These are phyloP conservation scores for Suillus alpinus DNA, from an alignment of 768 basidiomycete species.

Conservation along the genomic window DNA sequence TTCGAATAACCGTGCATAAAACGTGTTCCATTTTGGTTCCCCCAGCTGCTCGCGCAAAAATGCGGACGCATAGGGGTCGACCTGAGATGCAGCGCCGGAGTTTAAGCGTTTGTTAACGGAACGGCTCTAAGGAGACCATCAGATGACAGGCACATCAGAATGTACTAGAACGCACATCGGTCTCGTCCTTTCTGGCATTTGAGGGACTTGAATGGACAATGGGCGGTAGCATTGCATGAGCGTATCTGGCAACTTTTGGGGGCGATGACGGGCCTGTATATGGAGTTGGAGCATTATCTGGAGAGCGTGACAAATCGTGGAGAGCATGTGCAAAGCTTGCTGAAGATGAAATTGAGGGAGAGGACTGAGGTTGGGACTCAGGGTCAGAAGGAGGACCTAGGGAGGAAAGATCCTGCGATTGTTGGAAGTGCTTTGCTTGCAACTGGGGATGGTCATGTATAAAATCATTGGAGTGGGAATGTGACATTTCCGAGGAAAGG, in stretches of 20 bases:
- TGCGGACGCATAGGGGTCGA: slow-evolving; percentile 43
- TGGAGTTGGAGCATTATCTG: slow-evolving; percentile 12
- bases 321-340: slow-evolving; percentile 23
- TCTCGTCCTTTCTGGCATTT: slow-evolving; percentile 21
- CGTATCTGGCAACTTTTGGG: slow-evolving; percentile 20
- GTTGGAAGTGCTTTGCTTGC: slow-evolving; percentile 28
- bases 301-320: slow-evolving; percentile 22
- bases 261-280: slow-evolving; percentile 22
- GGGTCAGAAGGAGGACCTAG: slow-evolving; percentile 19
- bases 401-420: slow-evolving; percentile 19
- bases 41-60: slow-evolving; percentile 46
- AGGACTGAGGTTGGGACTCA: slow-evolving; percentile 27
- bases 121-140: slow-evolving; percentile 23
- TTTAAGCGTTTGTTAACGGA: slow-evolving; percentile 23
- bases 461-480: slow-evolving; percentile 17
- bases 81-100: slow-evolving; percentile 22
- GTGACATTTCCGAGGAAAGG: slow-evolving; percentile 16
- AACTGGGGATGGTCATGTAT: slow-evolving; percentile 21
- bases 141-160: slow-evolving; percentile 8
- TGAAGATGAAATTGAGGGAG: slow-evolving; percentile 21
- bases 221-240: slow-evolving; percentile 31
- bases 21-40: slow-evolving; percentile 42
- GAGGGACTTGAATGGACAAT: slow-evolving; percentile 34
- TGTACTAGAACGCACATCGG: slow-evolving; percentile 16
- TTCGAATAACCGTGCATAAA: slow-evolving; percentile 46